phyloP scores from a whole-genome alignment of 176 grass and related monocot species.

The Carex scoparia region DNA sequence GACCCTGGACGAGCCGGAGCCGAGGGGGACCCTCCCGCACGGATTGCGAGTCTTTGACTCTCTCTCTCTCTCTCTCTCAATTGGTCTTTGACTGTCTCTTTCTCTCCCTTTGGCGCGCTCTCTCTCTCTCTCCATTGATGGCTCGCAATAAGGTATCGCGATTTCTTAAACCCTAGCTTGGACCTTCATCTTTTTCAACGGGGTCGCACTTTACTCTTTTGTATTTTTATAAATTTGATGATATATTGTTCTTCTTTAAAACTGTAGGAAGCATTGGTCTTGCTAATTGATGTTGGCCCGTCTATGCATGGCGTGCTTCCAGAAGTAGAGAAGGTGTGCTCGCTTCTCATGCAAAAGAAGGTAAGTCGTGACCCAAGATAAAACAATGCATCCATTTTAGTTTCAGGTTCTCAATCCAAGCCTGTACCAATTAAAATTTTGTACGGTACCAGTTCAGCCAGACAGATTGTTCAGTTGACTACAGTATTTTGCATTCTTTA shows the following conservation, averaged over 20 bases:
- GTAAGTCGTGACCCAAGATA: conserved; percentile 22
- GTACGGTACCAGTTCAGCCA: neutral
- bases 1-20: no score
- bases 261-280: conserved; percentile 60
- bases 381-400: neutral
- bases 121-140: conserved; percentile 2
- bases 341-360: conserved; percentile 77
- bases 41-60: neutral
- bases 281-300: conserved; percentile 81
- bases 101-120: neutral
- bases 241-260: neutral
- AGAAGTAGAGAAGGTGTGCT: conserved; percentile 63
- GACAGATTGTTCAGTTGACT: neutral
- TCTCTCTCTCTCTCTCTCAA: neutral
- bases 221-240: neutral
- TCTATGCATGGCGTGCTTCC: conserved; percentile 77
- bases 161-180: conserved; percentile 25
- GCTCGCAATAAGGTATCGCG: conserved; percentile 30
- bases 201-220: neutral
- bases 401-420: neutral
- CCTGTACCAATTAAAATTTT: neutral
- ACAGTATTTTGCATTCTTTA: neutral
- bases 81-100: neutral
- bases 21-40: neutral
- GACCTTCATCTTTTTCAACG: neutral